These are phyloP conservation scores for Apiotrichum brassicae DNA, from an alignment of 1,284 basidiomycete species.

Conservation along the genomic window DNA sequence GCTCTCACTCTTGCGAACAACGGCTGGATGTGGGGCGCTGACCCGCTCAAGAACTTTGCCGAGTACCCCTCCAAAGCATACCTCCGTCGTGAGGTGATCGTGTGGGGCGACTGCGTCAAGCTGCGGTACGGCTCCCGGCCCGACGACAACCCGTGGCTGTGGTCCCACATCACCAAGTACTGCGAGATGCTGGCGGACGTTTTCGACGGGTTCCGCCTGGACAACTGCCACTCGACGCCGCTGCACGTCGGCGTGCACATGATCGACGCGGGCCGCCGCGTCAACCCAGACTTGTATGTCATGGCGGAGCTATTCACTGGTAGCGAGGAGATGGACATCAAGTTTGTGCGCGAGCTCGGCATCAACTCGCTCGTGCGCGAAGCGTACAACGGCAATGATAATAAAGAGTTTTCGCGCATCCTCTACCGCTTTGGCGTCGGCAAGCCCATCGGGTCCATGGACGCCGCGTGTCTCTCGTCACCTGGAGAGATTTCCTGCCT, in stretches of 20 bases:
- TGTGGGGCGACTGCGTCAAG: constrained; percentile 97
- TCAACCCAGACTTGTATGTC: constrained; percentile 87
- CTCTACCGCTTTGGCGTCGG: constrained; percentile 81
- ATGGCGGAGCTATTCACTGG: constrained; percentile 97
- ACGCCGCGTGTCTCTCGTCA: constrained; percentile 69
- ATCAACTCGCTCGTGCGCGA: constrained; percentile 88
- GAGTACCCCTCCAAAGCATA: constrained; percentile 93
- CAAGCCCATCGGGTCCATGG: constrained; percentile 79
- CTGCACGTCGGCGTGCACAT: constrained; percentile 85
- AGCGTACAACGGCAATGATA: constrained; percentile 79
- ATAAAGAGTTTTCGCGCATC: constrained; percentile 77
- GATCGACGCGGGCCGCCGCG: constrained; percentile 81
- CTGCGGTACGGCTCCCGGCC: constrained; percentile 78
- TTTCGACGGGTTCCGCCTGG: constrained; percentile 94
- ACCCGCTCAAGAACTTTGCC: constrained; percentile 92
- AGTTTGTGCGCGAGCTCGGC: constrained; percentile 83
- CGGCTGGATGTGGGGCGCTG: constrained; percentile 97
- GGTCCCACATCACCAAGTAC: constrained; percentile 87
- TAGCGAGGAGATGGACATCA: constrained; percentile 82
- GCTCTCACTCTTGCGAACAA: constrained; percentile 88
- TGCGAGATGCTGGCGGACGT: constrained; percentile 68
- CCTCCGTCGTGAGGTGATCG: constrained; percentile 89
- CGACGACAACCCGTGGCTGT: constrained; percentile 85
- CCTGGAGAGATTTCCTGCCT: constrained; percentile 63
- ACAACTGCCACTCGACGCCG: constrained; percentile 97